phyloP scores from a whole-genome alignment of 768 basidiomycete genomes.

The Boletus reticulatus region DNA sequence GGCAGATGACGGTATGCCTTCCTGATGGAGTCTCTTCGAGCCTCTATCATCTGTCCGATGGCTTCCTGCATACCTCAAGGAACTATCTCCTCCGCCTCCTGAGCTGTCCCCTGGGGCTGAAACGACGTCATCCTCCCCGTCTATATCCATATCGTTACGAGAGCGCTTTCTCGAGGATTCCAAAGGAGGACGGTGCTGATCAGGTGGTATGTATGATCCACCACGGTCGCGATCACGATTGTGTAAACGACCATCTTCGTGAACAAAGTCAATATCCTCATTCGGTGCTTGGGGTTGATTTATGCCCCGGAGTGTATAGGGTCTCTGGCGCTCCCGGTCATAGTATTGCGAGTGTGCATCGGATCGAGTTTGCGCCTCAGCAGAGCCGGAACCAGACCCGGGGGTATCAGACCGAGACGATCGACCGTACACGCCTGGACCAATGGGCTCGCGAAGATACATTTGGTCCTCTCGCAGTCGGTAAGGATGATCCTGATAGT shows the following conservation, averaged over 20 bases:
- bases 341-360: slow-evolving; percentile 47
- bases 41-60: slow-evolving; percentile 51
- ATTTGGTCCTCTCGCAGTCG: slow-evolving; percentile 28
- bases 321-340: slow-evolving; percentile 47
- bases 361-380: slow-evolving; percentile 49
- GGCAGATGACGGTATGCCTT: slow-evolving; percentile 29
- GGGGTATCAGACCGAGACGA: slow-evolving; percentile 58
- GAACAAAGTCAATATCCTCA: slow-evolving; percentile 52
- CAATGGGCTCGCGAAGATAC: slow-evolving; percentile 32
- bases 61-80: slow-evolving; percentile 35
- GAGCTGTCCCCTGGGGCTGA: slow-evolving; percentile 28
- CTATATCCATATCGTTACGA: slow-evolving; percentile 64
- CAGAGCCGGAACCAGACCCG: slow-evolving; percentile 51
- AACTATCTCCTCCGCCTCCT: slow-evolving; percentile 29
- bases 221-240: slow-evolving; percentile 39
- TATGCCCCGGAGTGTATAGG: slow-evolving; percentile 53
- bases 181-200: slow-evolving; percentile 39
- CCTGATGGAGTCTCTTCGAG: slow-evolving; percentile 58
- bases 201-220: slow-evolving; percentile 31
- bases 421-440: slow-evolving; percentile 30
- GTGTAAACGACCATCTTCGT: slow-evolving; percentile 49
- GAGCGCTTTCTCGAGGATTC: slow-evolving; percentile 55
- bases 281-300: slow-evolving; percentile 36
- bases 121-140: slow-evolving; percentile 49
- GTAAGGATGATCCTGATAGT: slow-evolving; percentile 31